Percentiles rank a stretch among this genome's conserved stretches.
Conservation (phyloP, 768 basidiomycete species). For the Asterophora lycoperdoides region DNA sequence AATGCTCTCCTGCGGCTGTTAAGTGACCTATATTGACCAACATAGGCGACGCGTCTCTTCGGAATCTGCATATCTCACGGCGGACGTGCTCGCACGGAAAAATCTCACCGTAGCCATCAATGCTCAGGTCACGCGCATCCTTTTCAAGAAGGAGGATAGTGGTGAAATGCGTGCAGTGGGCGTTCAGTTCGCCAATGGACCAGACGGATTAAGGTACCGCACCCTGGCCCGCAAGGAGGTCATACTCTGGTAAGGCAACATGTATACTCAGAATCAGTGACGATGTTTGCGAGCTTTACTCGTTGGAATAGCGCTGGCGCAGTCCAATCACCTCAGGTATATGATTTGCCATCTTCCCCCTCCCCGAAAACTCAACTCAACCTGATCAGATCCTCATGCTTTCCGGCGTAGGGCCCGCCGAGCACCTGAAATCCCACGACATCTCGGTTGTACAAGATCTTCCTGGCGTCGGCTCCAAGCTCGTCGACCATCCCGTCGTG, state of each 20-base stretch:
- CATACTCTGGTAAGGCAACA: constrained; percentile 48
- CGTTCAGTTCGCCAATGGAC: constrained; percentile 51
- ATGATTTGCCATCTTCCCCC: constrained; percentile 3
- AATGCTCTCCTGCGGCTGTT: neutral
- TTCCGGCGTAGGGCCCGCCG: constrained; percentile 71
- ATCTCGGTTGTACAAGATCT: constrained; percentile 60
- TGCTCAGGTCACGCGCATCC: constrained; percentile 52
- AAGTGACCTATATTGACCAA: constrained; percentile 66
- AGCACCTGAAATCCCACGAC: constrained; percentile 44
- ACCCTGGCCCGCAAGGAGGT: constrained; percentile 55
- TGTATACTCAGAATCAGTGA: constrained; percentile 4
- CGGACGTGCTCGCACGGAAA: constrained; percentile 55
- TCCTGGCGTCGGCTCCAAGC: constrained; percentile 69
- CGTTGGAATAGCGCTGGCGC: constrained; percentile 45
- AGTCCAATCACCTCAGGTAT: constrained; percentile 53
- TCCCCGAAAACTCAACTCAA: neutral
- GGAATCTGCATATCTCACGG: constrained; percentile 64
- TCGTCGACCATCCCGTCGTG: constrained; percentile 65
- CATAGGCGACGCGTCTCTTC: constrained; percentile 54
- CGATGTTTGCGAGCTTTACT: neutral
- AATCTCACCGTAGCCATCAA: constrained; percentile 60
- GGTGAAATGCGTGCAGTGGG: constrained; percentile 48
- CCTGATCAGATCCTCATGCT: constrained; percentile 56
- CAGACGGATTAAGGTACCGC: constrained; percentile 35
- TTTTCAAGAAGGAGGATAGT: constrained; percentile 43